A percentile compares a stretch with the other conserved stretches of the same genome.
Conservation (phyloP, 1,139 yeast genomes). For the Zygoascus hellenicus region DNA sequence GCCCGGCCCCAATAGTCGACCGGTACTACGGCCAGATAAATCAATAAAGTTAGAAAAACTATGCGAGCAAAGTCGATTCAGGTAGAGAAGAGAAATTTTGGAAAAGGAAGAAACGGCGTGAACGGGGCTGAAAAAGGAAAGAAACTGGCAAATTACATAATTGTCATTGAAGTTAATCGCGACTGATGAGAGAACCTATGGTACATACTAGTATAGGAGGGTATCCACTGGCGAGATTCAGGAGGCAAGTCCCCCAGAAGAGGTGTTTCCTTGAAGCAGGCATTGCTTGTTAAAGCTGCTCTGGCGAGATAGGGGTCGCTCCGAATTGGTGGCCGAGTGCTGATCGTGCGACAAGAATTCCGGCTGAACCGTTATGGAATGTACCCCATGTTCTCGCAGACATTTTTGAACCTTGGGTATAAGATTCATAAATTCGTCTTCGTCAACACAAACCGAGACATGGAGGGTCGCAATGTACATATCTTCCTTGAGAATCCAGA, state of each 20-base stretch:
- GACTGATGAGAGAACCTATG: too few relatives aligned
- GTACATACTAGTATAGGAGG: too few relatives aligned
- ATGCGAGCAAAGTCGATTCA: too few relatives aligned
- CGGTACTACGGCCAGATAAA: too few relatives aligned
- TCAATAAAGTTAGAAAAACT: too few relatives aligned
- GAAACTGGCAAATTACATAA: too few relatives aligned
- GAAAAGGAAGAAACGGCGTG: too few relatives aligned
- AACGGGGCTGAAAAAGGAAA: too few relatives aligned
- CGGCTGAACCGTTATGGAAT: constrained; percentile 93
- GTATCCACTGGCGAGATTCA: too few relatives aligned
- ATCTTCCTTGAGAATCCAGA: constrained; percentile 92
- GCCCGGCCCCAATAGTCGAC: too few relatives aligned
- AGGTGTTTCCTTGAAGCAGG: constrained; percentile 5
- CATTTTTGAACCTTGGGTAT: constrained; percentile 75
- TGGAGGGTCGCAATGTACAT: constrained; percentile 85
- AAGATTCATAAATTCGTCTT: constrained; percentile 61
- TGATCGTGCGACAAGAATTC: constrained; percentile 44
- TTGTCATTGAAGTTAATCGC: too few relatives aligned
- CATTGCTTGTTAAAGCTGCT: constrained; percentile 1
- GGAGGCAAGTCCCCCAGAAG: constrained; percentile 6
- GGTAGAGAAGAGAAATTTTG: too few relatives aligned
- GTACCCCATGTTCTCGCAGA: constrained; percentile 79
- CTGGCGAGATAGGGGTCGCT: constrained; percentile 8
- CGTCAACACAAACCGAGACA: constrained; percentile 60
- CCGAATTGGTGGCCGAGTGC: constrained; percentile 2